Conservation (phyloP, 2,329 filamentous ascomycete species). For the Mollisia scopiformis region DNA sequence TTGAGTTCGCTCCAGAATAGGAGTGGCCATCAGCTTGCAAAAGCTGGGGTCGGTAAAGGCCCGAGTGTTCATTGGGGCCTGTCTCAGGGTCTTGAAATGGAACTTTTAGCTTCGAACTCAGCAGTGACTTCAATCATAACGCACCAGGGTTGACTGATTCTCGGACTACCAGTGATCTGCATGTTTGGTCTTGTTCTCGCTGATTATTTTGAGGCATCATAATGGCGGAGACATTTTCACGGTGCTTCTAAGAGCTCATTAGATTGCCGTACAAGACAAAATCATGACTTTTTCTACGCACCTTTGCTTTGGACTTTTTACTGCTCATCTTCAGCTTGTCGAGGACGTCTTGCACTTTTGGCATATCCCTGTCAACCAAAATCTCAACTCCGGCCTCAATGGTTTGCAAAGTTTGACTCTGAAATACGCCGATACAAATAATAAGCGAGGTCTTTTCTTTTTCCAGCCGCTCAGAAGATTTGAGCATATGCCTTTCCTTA, state of each 20-base stretch:
- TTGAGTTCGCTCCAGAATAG: not conserved
- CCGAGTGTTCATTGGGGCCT: not conserved
- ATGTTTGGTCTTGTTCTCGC: too few species aligned
- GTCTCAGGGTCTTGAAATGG: too few species aligned
- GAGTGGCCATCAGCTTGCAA: not conserved
- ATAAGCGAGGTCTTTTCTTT: constrained; percentile 9
- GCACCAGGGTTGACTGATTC: too few species aligned
- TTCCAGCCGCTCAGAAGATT: constrained; percentile 4
- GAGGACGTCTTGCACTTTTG: not conserved
- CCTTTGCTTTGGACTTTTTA: not conserved
- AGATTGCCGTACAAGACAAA: not conserved
- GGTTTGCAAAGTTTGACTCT: not conserved
- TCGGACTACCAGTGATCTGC: too few species aligned
- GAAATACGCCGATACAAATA: constrained; percentile 4
- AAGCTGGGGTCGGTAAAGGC: not conserved
- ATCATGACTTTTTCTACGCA: not conserved
- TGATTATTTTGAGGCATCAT: too few species aligned
- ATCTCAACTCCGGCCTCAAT: not conserved
- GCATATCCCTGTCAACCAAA: not conserved
- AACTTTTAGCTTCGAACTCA: too few species aligned
- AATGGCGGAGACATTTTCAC: not conserved
- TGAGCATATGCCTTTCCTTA: not conserved
- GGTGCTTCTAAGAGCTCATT: not conserved
- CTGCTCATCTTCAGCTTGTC: not conserved
- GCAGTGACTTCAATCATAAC: too few species aligned